A percentile compares a stretch with the other conserved stretches of the same genome.
phyloP scores from a whole-genome alignment of 2,329 filamentous ascomycete genomes.

The Colletotrichum godetiae region DNA sequence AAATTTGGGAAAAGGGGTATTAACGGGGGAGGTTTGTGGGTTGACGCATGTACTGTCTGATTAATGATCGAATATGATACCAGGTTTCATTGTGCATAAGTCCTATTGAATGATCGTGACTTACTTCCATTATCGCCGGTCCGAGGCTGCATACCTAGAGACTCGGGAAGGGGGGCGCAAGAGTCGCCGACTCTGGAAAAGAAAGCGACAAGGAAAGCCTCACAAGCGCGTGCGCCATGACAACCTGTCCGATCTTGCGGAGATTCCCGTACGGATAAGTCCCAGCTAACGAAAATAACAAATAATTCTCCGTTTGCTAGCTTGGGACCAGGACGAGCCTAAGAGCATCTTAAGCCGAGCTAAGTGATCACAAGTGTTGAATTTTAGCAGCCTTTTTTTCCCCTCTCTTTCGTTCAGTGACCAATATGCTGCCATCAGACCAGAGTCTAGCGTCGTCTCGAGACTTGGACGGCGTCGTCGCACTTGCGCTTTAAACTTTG shows the following conservation, averaged over 20 bases:
- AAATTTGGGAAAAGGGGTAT: neutral
- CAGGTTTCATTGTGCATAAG: slow-evolving; percentile 1
- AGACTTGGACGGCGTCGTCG: neutral
- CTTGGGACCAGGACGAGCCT: too few species aligned
- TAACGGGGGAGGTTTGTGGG: neutral
- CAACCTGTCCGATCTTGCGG: neutral
- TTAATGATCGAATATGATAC: slow-evolving; percentile 31
- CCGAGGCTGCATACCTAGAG: neutral
- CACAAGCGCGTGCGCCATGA: neutral
- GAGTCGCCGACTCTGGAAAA: neutral
- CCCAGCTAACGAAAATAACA: too few species aligned
- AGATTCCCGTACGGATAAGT: neutral
- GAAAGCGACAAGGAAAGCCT: neutral
- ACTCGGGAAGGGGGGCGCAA: neutral
- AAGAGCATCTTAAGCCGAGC: too few species aligned
- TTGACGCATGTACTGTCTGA: neutral
- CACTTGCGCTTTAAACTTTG: neutral
- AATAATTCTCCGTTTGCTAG: too few species aligned
- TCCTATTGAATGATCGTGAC: neutral
- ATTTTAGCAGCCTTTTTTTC: too few species aligned
- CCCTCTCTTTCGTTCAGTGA: too few species aligned
- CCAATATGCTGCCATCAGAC: neutral
- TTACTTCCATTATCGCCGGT: neutral
- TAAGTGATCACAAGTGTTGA: too few species aligned
- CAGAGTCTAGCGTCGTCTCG: neutral